These are phyloP conservation scores for Exophiala viscosa DNA, from an alignment of 2,329 filamentous ascomycete genomes.

Conservation along the genomic window DNA sequence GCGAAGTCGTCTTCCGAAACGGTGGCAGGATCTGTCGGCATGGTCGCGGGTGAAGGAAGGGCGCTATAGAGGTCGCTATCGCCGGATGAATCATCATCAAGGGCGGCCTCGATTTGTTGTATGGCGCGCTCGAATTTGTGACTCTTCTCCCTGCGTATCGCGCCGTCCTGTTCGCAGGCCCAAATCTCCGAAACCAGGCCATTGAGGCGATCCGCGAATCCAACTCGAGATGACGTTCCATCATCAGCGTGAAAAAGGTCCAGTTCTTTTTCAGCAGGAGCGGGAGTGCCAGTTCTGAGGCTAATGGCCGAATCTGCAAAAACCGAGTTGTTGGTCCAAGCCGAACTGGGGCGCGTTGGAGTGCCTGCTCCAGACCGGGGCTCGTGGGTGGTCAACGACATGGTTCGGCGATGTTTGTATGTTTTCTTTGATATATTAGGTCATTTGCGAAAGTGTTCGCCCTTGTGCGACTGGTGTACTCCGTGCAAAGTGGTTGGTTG, in stretches of 20 bases:
- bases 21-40: neutral
- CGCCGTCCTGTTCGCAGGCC: slow-evolving; percentile 23
- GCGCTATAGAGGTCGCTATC: slow-evolving; percentile 7
- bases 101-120: slow-evolving; percentile 13
- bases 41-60: neutral
- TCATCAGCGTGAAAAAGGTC: neutral
- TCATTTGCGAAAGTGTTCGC: neutral
- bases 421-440: neutral
- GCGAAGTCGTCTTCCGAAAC: slow-evolving; percentile 11
- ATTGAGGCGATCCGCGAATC: slow-evolving; percentile 19
- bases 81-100: slow-evolving; percentile 16
- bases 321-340: slow-evolving; percentile 25
- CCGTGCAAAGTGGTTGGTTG: too few species aligned
- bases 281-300: slow-evolving; percentile 25
- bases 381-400: slow-evolving; percentile 6
- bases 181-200: slow-evolving; percentile 22
- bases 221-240: slow-evolving; percentile 1
- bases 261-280: slow-evolving; percentile 11
- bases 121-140: slow-evolving; percentile 16
- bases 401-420: neutral
- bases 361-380: slow-evolving; percentile 3
- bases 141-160: slow-evolving; percentile 10
- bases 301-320: slow-evolving; percentile 31
- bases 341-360: slow-evolving; percentile 21
- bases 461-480: too few species aligned